A percentile compares a stretch with the other conserved stretches of the same genome.
These are phyloP conservation scores for Zygnema circumcarinatum DNA, from an alignment of 139 green algal genomes.

Conservation along the genomic window DNA sequence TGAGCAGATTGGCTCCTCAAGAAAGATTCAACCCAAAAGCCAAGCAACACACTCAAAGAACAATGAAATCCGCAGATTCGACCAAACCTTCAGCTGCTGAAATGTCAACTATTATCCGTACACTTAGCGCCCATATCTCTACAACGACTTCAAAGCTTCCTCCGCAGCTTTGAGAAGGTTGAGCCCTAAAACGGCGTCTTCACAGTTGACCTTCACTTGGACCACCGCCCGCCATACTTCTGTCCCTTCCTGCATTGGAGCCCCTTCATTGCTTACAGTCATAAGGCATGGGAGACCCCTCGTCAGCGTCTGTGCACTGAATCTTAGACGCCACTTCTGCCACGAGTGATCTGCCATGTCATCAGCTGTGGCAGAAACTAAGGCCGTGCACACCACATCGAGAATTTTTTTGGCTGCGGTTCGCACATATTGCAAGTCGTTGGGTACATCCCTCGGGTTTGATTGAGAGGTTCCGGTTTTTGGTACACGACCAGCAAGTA, in stretches of 20 bases:
- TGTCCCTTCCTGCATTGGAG: background rate
- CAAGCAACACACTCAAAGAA: too few species aligned
- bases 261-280: background rate
- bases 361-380: background rate
- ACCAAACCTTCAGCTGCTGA: too few species aligned
- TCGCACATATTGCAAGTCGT: background rate
- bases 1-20: too few species aligned
- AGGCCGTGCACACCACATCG: background rate
- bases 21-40: too few species aligned
- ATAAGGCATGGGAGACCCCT: background rate
- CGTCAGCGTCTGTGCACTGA: background rate
- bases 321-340: background rate
- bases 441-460: too few species aligned
- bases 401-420: background rate
- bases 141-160: background rate
- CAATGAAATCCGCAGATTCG: too few species aligned
- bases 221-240: background rate
- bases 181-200: constrained; percentile 13
- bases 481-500: background rate
- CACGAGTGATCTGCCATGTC: background rate
- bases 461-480: background rate
- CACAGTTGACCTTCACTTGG: background rate
- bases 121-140: too few species aligned
- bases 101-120: too few species aligned
- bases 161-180: background rate